Conservation (phyloP, 805 yeast genomes). For the Hanseniaspora meyeri region DNA sequence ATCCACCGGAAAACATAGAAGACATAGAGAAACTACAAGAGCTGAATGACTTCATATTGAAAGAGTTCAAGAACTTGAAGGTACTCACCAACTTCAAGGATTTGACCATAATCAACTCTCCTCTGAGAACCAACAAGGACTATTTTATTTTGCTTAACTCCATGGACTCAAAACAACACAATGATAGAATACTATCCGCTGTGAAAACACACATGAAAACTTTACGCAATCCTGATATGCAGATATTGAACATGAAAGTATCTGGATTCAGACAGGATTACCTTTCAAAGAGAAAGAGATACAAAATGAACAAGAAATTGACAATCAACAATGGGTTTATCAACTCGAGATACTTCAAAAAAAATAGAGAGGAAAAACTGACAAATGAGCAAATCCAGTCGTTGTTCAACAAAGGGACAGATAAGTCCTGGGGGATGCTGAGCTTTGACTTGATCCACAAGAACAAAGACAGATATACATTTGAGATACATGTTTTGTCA, state of each 20-base stretch:
- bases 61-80: not conserved
- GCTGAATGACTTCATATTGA: not conserved
- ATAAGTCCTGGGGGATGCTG: constrained; percentile 10
- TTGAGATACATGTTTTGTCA: constrained; percentile 9
- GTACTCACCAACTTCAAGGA: constrained; percentile 1
- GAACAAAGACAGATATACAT: not conserved
- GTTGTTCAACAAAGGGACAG: not conserved
- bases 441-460: not conserved
- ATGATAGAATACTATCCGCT: not conserved
- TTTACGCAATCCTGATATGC: not conserved
- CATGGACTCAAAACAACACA: constrained; percentile 13
- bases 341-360: not conserved
- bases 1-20: constrained; percentile 5
- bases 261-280: constrained; percentile 7
- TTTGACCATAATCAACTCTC: not conserved
- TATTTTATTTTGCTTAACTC: constrained; percentile 5
- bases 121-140: not conserved
- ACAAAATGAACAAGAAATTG: not conserved
- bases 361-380: not conserved
- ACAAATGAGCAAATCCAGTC: not conserved
- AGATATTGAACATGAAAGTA: not conserved
- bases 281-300: constrained; percentile 1
- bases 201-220: constrained; percentile 1
- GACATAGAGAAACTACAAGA: not conserved
- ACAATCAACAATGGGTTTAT: not conserved